Conservation (phyloP, 768 basidiomycete species). For the Zangia roseola region DNA sequence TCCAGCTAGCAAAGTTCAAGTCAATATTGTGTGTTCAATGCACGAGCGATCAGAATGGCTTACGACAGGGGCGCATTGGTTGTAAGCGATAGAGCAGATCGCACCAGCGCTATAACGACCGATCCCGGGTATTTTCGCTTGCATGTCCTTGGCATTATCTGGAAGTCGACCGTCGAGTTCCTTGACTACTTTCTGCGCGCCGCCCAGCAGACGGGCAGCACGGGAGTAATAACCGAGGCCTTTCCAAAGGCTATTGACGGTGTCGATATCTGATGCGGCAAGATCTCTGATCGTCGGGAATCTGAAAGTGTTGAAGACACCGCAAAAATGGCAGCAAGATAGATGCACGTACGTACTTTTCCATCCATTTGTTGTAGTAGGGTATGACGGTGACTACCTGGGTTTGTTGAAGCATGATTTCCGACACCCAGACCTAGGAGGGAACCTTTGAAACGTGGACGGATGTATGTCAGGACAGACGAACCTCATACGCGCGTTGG, state of each 20-base stretch:
- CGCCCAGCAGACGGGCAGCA: conserved; percentile 75
- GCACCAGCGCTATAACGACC: conserved; percentile 88
- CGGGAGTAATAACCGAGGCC: conserved; percentile 90
- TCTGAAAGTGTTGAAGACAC: conserved; percentile 34
- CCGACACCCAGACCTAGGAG: conserved; percentile 78
- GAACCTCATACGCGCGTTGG: conserved; percentile 90
- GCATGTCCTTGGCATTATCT: conserved; percentile 75
- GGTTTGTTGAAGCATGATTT: conserved; percentile 97
- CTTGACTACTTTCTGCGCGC: conserved; percentile 76
- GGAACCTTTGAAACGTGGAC: not conserved
- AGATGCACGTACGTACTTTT: conserved; percentile 46
- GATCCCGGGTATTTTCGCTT: conserved; percentile 81
- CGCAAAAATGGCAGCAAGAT: not conserved
- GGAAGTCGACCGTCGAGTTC: conserved; percentile 73
- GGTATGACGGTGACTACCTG: conserved; percentile 93
- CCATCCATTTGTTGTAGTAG: conserved; percentile 90
- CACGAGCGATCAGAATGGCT: conserved; percentile 29
- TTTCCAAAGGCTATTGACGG: conserved; percentile 89
- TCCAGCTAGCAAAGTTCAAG: conserved; percentile 56
- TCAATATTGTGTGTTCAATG: not conserved
- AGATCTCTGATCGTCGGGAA: conserved; percentile 82
- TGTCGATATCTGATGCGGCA: conserved; percentile 71
- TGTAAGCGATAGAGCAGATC: conserved; percentile 86
- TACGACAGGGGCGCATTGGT: conserved; percentile 80
- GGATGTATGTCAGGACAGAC: conserved; percentile 5